Evolutionary conservation across 129 eudicot species (phyloP).

Genomic region (Centrapalus pauciflorus): DNA sequence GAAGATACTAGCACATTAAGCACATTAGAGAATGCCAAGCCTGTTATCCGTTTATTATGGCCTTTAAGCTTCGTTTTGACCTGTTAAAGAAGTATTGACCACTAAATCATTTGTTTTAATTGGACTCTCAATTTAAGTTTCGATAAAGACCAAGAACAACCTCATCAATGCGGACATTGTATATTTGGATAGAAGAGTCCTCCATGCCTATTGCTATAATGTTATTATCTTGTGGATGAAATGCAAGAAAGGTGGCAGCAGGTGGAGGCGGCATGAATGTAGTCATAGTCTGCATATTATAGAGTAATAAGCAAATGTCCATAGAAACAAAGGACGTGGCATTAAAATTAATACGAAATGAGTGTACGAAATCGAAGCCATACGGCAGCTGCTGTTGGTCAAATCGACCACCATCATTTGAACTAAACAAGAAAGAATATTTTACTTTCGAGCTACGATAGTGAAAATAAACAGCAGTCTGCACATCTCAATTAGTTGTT

Average conservation of each 20-base stretch:
- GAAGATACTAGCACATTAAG: slow-evolving; percentile 85
- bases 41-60: slow-evolving; percentile 80
- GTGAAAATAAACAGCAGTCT: too few relatives aligned
- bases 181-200: slow-evolving; percentile 81
- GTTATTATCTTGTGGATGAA: slow-evolving; percentile 88
- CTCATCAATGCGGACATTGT: slow-evolving; percentile 86
- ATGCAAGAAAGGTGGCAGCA: slow-evolving; percentile 86
- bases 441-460: not conserved
- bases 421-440: not conserved
- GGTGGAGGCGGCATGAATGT: slow-evolving; percentile 95
- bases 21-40: slow-evolving; percentile 75
- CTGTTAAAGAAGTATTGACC: too few relatives aligned
- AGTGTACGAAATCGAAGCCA: too few relatives aligned
- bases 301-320: not conserved
- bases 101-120: not conserved
- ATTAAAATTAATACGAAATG: not conserved
- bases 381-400: too few relatives aligned
- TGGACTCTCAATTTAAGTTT: not conserved
- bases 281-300: slow-evolving; percentile 69
- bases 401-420: too few relatives aligned
- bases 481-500: too few relatives aligned
- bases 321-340: not conserved
- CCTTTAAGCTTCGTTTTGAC: slow-evolving; percentile 86
- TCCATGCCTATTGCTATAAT: slow-evolving; percentile 93
- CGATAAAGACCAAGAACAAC: slow-evolving; percentile 20